Conservation (phyloP, 768 basidiomycete genomes). For the Xerocomellus chrysenteron region DNA sequence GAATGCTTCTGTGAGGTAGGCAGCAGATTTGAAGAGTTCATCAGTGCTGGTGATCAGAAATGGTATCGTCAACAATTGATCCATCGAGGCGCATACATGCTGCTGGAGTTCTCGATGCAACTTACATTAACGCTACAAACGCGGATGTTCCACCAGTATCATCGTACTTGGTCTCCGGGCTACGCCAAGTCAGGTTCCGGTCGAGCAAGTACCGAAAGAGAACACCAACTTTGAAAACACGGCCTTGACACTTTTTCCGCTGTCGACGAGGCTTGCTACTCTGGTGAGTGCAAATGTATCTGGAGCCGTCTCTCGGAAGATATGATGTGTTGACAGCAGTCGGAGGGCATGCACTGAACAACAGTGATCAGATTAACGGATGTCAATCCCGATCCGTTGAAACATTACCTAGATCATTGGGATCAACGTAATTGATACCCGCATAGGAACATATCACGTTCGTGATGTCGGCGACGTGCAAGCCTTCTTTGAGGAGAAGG, state of each 20-base stretch:
- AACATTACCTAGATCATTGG: conserved; percentile 17
- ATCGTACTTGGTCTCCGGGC: conserved; percentile 64
- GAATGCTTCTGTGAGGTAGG: conserved; percentile 72
- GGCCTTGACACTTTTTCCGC: conserved; percentile 54
- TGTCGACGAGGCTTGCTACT: conserved; percentile 66
- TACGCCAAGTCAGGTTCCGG: conserved; percentile 21
- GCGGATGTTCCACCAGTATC: conserved; percentile 67
- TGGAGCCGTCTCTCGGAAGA: conserved; percentile 65
- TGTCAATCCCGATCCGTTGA: too few species aligned
- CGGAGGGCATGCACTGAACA: conserved; percentile 66
- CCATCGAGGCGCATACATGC: background rate
- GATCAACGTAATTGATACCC: conserved; percentile 17
- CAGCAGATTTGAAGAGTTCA: conserved; percentile 73
- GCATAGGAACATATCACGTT: conserved; percentile 19
- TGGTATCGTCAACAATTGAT: conserved; percentile 2
- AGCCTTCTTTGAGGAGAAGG: conserved; percentile 7
- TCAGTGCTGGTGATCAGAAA: conserved; percentile 50
- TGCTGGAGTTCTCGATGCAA: background rate
- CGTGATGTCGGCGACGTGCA: conserved; percentile 25
- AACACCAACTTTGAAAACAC: conserved; percentile 46
- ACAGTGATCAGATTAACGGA: background rate
- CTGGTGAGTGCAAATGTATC: conserved; percentile 74
- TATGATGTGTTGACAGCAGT: conserved; percentile 75
- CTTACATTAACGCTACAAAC: conserved; percentile 67
- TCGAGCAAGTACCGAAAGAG: background rate